Evolutionary conservation across 2,329 filamentous ascomycete species (phyloP).

Genomic region (Trichoderma brevicompactum): DNA sequence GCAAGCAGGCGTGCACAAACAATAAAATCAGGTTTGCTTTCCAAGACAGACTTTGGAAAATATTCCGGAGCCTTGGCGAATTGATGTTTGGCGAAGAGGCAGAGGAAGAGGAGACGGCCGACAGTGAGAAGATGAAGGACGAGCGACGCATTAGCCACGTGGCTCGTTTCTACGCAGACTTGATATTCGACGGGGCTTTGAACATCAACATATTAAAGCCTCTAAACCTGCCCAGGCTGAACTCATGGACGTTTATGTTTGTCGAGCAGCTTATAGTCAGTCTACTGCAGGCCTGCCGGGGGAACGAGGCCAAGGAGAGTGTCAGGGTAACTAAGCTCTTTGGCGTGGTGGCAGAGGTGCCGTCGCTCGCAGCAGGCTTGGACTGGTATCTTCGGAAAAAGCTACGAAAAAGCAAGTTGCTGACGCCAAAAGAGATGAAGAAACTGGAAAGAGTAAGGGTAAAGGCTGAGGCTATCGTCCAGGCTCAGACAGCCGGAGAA

Average conservation of each 20-base stretch:
- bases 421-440: constrained; percentile 53
- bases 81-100: constrained; percentile 68
- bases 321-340: constrained; percentile 69
- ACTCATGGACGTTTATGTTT: constrained; percentile 76
- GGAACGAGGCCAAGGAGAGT: constrained; percentile 55
- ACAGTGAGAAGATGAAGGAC: constrained; percentile 52
- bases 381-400: constrained; percentile 80
- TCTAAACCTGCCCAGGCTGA: constrained; percentile 78
- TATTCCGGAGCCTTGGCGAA: constrained; percentile 87
- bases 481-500: constrained; percentile 23
- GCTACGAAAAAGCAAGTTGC: constrained; percentile 66
- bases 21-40: constrained; percentile 81
- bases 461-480: constrained; percentile 42
- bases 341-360: constrained; percentile 63
- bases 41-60: constrained; percentile 82
- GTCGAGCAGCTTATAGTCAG: constrained; percentile 80
- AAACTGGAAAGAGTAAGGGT: constrained; percentile 46
- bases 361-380: constrained; percentile 72
- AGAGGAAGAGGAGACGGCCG: constrained; percentile 56
- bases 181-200: constrained; percentile 53
- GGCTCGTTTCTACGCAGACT: constrained; percentile 58
- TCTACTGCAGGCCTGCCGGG: constrained; percentile 67
- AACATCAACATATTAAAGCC: constrained; percentile 62
- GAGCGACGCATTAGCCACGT: constrained; percentile 56
- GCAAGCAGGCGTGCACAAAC: constrained; percentile 75